A percentile compares a stretch with the other conserved stretches of the same genome.
These are phyloP conservation scores for Dalbergia oliveri DNA, from an alignment of 306 rosid genomes.

Conservation along the genomic window DNA sequence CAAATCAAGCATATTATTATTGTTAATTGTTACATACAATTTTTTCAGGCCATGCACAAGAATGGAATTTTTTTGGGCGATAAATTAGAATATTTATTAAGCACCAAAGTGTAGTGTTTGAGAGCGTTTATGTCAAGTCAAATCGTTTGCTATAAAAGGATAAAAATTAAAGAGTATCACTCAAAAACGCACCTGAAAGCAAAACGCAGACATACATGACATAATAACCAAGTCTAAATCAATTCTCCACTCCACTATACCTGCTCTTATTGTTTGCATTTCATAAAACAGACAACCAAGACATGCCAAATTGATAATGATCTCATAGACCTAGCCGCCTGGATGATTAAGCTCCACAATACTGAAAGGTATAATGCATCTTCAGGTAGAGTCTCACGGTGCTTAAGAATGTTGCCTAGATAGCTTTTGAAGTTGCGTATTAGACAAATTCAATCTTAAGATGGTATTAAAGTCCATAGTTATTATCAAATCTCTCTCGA, in stretches of 20 bases:
- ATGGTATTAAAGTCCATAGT: too few relatives aligned
- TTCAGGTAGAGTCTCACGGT: neutral
- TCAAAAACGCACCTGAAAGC: neutral
- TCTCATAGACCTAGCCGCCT: neutral
- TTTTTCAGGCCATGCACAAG: neutral
- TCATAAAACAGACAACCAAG: constrained; percentile 8
- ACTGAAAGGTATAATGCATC: neutral
- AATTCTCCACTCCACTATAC: neutral
- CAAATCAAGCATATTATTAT: too few relatives aligned
- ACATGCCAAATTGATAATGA: constrained; percentile 3
- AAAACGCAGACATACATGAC: neutral
- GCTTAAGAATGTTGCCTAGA: too few relatives aligned
- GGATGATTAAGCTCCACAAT: neutral
- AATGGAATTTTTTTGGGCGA: neutral
- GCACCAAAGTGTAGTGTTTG: neutral
- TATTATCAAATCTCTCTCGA: too few relatives aligned
- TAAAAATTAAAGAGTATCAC: neutral
- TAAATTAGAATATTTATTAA: neutral
- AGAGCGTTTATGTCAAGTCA: neutral
- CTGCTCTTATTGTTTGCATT: constrained; percentile 19
- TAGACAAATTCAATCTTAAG: too few relatives aligned
- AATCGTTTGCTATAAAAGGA: neutral
- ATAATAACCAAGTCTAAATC: neutral
- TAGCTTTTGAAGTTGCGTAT: too few relatives aligned
- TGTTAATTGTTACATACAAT: neutral